Evolutionary conservation across 495 filamentous ascomycete species (phyloP).

Genomic region (Tuber melanosporum): DNA sequence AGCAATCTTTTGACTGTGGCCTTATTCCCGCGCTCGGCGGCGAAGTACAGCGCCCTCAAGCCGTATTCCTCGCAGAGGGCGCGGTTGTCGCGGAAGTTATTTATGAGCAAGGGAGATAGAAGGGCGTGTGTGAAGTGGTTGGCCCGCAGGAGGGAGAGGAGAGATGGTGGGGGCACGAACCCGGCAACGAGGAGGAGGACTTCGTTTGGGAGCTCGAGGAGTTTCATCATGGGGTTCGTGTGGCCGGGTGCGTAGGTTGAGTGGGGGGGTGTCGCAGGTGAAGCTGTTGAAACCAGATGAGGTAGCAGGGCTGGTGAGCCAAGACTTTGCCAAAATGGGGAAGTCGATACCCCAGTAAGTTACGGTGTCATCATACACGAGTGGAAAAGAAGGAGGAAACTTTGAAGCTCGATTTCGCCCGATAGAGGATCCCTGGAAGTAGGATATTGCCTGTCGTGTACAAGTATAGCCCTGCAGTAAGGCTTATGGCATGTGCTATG

Average conservation of each 20-base stretch:
- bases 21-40: not conserved
- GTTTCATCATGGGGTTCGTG: not conserved
- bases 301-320: not conserved
- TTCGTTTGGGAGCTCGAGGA: not conserved
- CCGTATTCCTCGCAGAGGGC: not conserved
- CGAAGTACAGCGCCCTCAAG: not conserved
- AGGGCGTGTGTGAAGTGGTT: not conserved
- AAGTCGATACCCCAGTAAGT: not conserved
- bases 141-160: not conserved
- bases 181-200: not conserved
- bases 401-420: not conserved
- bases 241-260: not conserved
- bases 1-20: not conserved
- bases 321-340: not conserved
- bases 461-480: not conserved
- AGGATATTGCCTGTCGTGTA: not conserved
- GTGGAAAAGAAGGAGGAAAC: not conserved
- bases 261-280: not conserved
- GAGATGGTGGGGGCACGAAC: not conserved
- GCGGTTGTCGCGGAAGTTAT: conserved; percentile 1
- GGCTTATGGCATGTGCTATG: not conserved
- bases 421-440: not conserved
- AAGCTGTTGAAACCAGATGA: not conserved
- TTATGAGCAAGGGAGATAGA: conserved; percentile 1
- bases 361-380: too few relatives aligned